Conservation (phyloP, 2,329 filamentous ascomycete genomes). For the Xylariaceae sp. region DNA sequence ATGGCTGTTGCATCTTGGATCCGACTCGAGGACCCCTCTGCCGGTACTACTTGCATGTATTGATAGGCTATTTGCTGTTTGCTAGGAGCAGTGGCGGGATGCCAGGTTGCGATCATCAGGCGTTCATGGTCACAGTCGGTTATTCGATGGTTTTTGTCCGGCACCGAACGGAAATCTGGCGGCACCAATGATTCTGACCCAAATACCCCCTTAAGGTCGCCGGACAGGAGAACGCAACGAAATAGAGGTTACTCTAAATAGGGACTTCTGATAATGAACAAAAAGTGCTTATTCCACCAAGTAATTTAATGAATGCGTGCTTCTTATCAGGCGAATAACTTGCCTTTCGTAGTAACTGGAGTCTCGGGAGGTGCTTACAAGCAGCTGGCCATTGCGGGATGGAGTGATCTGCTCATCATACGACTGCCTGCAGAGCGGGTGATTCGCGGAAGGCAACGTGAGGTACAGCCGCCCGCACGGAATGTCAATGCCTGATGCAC, state of each 20-base stretch:
- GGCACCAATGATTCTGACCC: conserved; percentile 40
- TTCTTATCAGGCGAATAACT: not conserved
- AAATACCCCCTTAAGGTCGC: conserved; percentile 39
- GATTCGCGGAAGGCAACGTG: conserved; percentile 7
- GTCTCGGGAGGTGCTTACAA: not conserved
- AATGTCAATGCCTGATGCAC: conserved; percentile 10
- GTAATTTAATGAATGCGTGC: not conserved
- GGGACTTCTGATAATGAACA: conserved; percentile 40
- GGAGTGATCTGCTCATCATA: conserved; percentile 3
- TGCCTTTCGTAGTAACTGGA: not conserved
- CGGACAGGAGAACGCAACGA: conserved; percentile 34
- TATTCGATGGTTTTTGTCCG: conserved; percentile 34
- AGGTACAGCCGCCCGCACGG: conserved; percentile 7
- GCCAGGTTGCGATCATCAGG: conserved; percentile 36
- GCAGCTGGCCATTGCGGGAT: not conserved
- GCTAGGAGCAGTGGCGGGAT: conserved; percentile 32
- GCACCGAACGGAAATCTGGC: conserved; percentile 39
- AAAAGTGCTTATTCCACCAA: conserved; percentile 26
- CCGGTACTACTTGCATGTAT: conserved; percentile 37
- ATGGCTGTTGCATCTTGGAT: conserved; percentile 21
- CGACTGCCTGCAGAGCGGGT: conserved; percentile 7
- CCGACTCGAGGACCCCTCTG: conserved; percentile 26
- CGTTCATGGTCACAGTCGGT: conserved; percentile 40
- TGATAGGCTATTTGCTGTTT: conserved; percentile 39
- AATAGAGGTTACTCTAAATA: conserved; percentile 36